Evolutionary conservation across 495 filamentous ascomycete species (phyloP), one percentile per base, ranked within the genome.

Genomic region (Cladorrhinum samala): DNA sequence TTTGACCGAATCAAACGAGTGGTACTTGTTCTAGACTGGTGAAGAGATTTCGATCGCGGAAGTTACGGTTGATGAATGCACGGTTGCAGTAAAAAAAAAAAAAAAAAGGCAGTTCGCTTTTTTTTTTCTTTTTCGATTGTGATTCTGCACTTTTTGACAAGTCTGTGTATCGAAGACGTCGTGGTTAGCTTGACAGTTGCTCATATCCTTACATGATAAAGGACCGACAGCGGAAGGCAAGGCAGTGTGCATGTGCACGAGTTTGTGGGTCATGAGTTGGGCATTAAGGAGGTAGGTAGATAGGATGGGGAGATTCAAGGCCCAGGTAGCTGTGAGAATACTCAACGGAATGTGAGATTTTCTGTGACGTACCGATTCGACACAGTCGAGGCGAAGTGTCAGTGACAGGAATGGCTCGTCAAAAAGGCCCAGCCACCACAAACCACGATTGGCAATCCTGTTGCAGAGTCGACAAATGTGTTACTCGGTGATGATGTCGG

Each of bases 331-430:
- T 18, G 8, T 17, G 40, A 30, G 5, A 7, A 16, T n/a, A n/a
- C n/a, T n/a, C n/a, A 33, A 25, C 1, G 21, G 17, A 14, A 41
- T 36, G 37, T 33, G 50, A 23, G 9, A 46, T 24, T 39, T 27
- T 20, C 7, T 17, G 41, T 44, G 23, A 53, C 52, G 53, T 49
- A 55, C 49, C 48, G 30, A 54, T 50, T 48, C 43, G 48, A 43
- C 45, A 46, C 21, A 50, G 45, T 30, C 37, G 52, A 44, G 30
- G 46, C 27, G 43, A 52, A 37, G 17, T 45, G 30, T 46, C 39
- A 48, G 51, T 57, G 50, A 52, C 51, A 44, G 46, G 52, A 58
- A 55, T 54, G 53, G 55, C 59, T 53, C 36, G 21, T 23, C 44
- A 46, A 36, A 39, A 30, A 36, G 25, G 36, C 42, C 51, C 44